phyloP scores from a whole-genome alignment of 345 rosid species.

The Syzygium grande region DNA sequence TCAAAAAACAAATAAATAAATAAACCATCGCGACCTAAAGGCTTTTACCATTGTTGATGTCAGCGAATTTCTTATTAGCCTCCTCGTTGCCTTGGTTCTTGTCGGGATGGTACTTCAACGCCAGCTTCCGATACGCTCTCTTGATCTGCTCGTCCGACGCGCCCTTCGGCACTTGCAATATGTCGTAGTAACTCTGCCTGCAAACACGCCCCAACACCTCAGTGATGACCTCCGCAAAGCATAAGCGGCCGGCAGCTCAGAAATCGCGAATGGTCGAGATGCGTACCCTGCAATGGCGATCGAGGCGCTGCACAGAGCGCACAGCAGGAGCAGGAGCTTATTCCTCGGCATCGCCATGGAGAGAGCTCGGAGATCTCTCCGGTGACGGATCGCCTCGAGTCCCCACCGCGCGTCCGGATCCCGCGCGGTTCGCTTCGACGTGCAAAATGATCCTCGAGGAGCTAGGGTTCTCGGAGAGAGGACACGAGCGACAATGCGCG shows the following conservation, averaged over 20 bases:
- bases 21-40: neutral
- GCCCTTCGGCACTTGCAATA: slow-evolving; percentile 82
- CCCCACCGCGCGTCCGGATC: neutral
- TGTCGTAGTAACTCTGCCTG: slow-evolving; percentile 93
- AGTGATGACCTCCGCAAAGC: neutral
- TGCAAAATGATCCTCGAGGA: neutral
- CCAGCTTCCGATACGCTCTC: slow-evolving; percentile 93
- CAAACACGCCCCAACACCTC: neutral
- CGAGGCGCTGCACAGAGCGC: slow-evolving; percentile 21
- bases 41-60: slow-evolving; percentile 73
- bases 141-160: slow-evolving; percentile 98
- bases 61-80: slow-evolving; percentile 81
- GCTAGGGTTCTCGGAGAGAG: neutral
- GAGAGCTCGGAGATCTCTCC: slow-evolving; percentile 9
- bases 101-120: slow-evolving; percentile 97
- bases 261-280: neutral
- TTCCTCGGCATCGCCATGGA: slow-evolving; percentile 18
- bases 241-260: neutral
- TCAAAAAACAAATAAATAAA: neutral
- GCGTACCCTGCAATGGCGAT: slow-evolving; percentile 26
- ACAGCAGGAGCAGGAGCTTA: slow-evolving; percentile 22
- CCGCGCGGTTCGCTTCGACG: slow-evolving; percentile 11
- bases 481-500: neutral
- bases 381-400: neutral
- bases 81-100: slow-evolving; percentile 95